Conservation (phyloP, 2,329 filamentous ascomycete genomes). For the Westerdykella sp. region DNA sequence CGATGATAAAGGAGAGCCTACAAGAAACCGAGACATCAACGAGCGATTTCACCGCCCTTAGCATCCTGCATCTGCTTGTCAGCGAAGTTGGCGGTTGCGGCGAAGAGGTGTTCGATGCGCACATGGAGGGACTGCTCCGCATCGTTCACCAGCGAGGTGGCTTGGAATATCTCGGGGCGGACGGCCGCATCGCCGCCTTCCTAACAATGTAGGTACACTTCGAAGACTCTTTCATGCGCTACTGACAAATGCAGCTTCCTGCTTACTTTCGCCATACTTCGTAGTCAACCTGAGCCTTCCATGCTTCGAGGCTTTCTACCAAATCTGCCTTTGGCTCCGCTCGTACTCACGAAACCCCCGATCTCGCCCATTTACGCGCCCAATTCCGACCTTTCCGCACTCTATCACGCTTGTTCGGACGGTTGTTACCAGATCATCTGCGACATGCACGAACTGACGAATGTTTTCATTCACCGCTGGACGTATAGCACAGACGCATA, state of each 20-base stretch:
- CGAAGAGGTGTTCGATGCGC: conserved; percentile 25
- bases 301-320: conserved; percentile 15
- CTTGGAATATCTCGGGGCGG: conserved; percentile 12
- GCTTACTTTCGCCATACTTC: conserved; percentile 19
- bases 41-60: conserved; percentile 27
- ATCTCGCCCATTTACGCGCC: conserved; percentile 22
- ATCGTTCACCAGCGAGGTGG: conserved; percentile 24
- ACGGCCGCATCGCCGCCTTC: conserved; percentile 17
- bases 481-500: conserved; percentile 7
- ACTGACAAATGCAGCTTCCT: conserved; percentile 13
- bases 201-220: conserved; percentile 23
- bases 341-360: conserved; percentile 3
- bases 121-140: conserved; percentile 23
- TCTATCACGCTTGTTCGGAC: conserved; percentile 16
- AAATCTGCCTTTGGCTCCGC: conserved; percentile 3
- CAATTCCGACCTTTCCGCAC: conserved; percentile 10
- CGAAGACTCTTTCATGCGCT: not conserved
- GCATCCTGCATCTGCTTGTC: conserved; percentile 27
- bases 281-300: conserved; percentile 15
- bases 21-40: conserved; percentile 10
- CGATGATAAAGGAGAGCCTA: conserved; percentile 22
- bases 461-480: conserved; percentile 16
- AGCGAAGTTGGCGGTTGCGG: conserved; percentile 27
- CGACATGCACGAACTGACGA: conserved; percentile 22
- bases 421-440: conserved; percentile 11